Base-by-base conservation (phyloP, 768 basidiomycete genomes). In the Panaeolus cyanescens region DNA sequence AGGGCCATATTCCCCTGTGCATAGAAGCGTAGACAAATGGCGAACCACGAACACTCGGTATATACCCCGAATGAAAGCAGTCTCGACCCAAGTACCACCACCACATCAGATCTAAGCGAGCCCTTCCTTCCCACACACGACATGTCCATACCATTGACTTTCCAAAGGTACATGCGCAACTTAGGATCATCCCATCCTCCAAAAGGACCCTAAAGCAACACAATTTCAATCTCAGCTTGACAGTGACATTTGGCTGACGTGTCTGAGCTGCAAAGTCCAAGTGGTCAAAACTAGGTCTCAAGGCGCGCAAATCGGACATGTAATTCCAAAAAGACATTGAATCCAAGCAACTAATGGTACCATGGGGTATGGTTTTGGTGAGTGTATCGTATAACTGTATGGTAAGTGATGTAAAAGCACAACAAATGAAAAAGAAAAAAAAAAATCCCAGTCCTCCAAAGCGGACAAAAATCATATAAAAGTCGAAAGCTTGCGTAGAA, bases 301-400 rank as follows among this genome's bases (percentile, higher is more conserved):
- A 28, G 45, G 25, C 45, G 45, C 45, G 45, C 45, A 50, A 50
- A 50, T 50, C 45, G 45, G 45, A 50, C 22, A 50, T n/a, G n/a
- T n/a, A n/a, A n/a, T 25, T 50, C 45, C 22, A 50, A 50, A 30
- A 28, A 22, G 42, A 4, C 30, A 30, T 30, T 50, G 25, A 50
- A 50, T 50, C 25, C 25, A 25, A 28, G 25, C 8, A 50, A 50
- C 45, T 50, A 50, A 22, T 50, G 25, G 45, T 50, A 50, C 45
- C 45, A 50, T 50, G 25, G 13, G 45, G 45, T 50, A 50, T 28
- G 45, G 45, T 50, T 50, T 28, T 28, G 45, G 45, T 50, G 45
- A 50, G 45, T 50, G 30, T 50, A 42, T 9, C 30, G 45, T 50
- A 50, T 28, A n/a, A n/a, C n/a, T n/a, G 45, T 34, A 34, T 6